Evolutionary conservation across 1,284 basidiomycete genomes (phyloP).

Genomic region (Rhodotorula sp.): DNA sequence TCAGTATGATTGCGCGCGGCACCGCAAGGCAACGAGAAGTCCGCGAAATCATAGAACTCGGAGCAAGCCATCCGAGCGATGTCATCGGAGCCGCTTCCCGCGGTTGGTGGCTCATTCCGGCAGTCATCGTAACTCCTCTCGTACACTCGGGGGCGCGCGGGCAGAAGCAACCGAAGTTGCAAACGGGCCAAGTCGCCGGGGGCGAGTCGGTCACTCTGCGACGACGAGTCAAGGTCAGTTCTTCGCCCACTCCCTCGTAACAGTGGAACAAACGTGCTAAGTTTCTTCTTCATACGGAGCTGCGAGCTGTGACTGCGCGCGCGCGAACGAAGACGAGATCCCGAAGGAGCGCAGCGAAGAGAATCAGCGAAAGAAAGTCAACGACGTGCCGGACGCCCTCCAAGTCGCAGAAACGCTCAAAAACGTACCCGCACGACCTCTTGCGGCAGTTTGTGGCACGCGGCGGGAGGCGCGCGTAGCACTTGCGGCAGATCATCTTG

Average conservation of each 20-base stretch:
- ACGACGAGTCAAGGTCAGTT: background rate
- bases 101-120: too few species aligned
- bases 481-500: slow-evolving; percentile 88
- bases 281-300: slow-evolving; percentile 95
- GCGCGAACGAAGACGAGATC: too few species aligned
- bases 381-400: background rate
- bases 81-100: too few species aligned
- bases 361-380: background rate
- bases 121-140: too few species aligned
- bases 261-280: slow-evolving; percentile 54
- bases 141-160: background rate
- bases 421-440: slow-evolving; percentile 56
- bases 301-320: slow-evolving; percentile 92
- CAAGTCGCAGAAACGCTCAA: too few species aligned
- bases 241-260: background rate
- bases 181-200: background rate
- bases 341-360: background rate
- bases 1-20: too few species aligned
- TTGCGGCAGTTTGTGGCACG: slow-evolving; percentile 99
- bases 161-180: background rate
- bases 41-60: too few species aligned
- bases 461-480: slow-evolving; percentile 98
- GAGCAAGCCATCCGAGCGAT: too few species aligned
- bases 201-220: slow-evolving; percentile 6
- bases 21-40: too few species aligned